Conservation (phyloP, 2,329 filamentous ascomycete species). For the Fusarium vanettenii region DNA sequence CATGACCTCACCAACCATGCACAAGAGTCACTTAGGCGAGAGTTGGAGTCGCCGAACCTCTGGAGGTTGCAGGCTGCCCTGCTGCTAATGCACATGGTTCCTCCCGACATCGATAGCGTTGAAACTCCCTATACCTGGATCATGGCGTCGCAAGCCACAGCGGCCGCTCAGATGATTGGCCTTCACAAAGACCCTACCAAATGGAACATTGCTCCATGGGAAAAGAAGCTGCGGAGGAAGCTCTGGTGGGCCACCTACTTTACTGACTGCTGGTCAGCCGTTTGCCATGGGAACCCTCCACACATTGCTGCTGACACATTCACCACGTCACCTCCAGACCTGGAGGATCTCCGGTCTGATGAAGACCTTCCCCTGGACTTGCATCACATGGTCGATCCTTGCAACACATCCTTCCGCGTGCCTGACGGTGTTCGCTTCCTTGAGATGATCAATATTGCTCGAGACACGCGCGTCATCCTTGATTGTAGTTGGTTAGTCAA, state of each 20-base stretch:
- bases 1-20: constrained; percentile 56
- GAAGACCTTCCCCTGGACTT: constrained; percentile 54
- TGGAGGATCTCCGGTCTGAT: constrained; percentile 57
- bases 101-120: constrained; percentile 58
- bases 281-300: constrained; percentile 60
- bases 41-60: constrained; percentile 60
- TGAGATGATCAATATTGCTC: constrained; percentile 48
- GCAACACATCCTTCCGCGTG: constrained; percentile 47
- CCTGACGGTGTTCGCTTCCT: constrained; percentile 53
- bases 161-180: constrained; percentile 59
- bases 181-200: constrained; percentile 56
- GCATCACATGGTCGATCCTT: constrained; percentile 49
- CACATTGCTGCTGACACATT: constrained; percentile 56
- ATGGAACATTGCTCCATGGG: constrained; percentile 57
- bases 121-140: constrained; percentile 60
- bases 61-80: constrained; percentile 60
- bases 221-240: constrained; percentile 56
- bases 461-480: constrained; percentile 47
- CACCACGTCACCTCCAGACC: constrained; percentile 51
- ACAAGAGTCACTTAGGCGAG: constrained; percentile 55
- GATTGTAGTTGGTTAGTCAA: constrained; percentile 50
- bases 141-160: constrained; percentile 55
- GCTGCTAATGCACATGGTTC: constrained; percentile 57
- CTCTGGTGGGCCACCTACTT: constrained; percentile 59
- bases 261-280: constrained; percentile 58